Percentiles rank a stretch among this genome's conserved stretches.
Evolutionary conservation across 164 flowering plant species (phyloP).

Genomic region (Paratinospora sagittata): DNA sequence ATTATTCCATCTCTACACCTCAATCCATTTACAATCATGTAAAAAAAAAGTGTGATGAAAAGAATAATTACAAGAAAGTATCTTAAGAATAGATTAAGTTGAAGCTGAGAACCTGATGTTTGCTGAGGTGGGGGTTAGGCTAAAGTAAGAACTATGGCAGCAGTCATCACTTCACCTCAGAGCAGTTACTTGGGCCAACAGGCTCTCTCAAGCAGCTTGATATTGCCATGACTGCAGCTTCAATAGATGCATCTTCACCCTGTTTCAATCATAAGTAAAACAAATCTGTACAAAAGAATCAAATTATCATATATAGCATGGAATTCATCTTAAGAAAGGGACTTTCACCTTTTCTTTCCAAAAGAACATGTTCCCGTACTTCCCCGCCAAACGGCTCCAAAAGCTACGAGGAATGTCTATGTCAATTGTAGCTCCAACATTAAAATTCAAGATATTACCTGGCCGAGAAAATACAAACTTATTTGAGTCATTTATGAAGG

Average conservation of each 20-base stretch:
- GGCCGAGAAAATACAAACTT: constrained; percentile 9
- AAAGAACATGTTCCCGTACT: constrained; percentile 89
- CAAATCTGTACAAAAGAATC: background rate
- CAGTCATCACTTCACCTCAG: constrained; percentile 50
- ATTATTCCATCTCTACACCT: too few relatives aligned
- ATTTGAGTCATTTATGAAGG: constrained; percentile 1
- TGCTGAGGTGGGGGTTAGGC: too few relatives aligned
- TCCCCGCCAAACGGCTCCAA: constrained; percentile 93
- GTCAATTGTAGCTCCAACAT: constrained; percentile 84
- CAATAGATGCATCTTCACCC: constrained; percentile 96
- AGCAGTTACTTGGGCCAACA: constrained; percentile 70
- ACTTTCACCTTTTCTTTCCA: constrained; percentile 88
- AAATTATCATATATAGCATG: background rate
- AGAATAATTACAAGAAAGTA: too few relatives aligned
- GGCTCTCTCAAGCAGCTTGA: constrained; percentile 85
- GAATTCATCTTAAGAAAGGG: background rate
- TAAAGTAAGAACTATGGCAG: too few relatives aligned
- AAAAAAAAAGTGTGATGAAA: too few relatives aligned
- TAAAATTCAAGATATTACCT: constrained; percentile 92
- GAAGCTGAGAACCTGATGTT: too few relatives aligned
- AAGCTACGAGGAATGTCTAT: constrained; percentile 89
- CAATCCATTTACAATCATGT: too few relatives aligned
- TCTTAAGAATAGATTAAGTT: too few relatives aligned
- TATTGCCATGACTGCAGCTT: constrained; percentile 93
- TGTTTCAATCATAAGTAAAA: constrained; percentile 21